Conservation (phyloP, 352 stramenopile species). For the Phytophthora niederhauseri region DNA sequence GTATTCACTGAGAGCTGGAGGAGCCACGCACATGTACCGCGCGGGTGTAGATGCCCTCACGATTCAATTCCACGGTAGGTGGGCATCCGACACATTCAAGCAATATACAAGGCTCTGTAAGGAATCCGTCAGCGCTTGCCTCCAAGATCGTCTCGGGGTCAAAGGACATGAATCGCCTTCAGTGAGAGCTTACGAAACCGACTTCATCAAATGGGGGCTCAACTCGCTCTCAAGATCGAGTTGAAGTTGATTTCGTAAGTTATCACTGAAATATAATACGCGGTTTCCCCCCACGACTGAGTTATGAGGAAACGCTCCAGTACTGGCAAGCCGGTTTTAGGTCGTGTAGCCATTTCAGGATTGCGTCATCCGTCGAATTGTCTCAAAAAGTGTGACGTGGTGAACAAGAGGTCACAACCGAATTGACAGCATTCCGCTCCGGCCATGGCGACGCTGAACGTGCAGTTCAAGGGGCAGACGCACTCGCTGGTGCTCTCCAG, state of each 20-base stretch:
- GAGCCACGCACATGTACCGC: background rate
- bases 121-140: background rate
- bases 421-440: conserved; percentile 23
- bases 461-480: conserved; percentile 57
- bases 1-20: background rate
- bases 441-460: conserved; percentile 38
- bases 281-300: too few relatives aligned
- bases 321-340: too few relatives aligned
- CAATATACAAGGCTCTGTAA: background rate
- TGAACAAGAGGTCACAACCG: conserved; percentile 16
- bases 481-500: conserved; percentile 35
- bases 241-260: too few relatives aligned
- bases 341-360: background rate
- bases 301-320: too few relatives aligned
- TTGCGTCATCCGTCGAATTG: background rate
- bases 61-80: background rate
- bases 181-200: too few relatives aligned
- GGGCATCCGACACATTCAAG: background rate
- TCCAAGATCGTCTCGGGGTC: too few relatives aligned
- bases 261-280: too few relatives aligned
- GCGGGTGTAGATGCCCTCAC: background rate
- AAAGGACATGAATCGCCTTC: too few relatives aligned
- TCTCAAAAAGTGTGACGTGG: background rate
- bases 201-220: too few relatives aligned
- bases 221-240: too few relatives aligned